phyloP scores from a whole-genome alignment of 768 basidiomycete species.

The Suillus paluster region DNA sequence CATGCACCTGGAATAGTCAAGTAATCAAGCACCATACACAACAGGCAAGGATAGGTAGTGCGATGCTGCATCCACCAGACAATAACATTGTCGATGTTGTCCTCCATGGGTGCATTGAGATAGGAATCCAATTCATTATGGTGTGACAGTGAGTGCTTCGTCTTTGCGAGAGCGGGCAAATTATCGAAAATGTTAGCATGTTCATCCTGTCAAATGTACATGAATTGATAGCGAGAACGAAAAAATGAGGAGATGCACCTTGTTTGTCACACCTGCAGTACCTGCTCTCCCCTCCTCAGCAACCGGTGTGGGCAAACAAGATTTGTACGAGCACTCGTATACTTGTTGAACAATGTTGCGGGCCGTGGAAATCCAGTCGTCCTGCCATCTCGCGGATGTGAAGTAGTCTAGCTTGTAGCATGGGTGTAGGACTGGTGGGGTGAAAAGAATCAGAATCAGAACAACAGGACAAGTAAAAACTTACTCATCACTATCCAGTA shows the following conservation, averaged over 20 bases:
- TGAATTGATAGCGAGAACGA: too few species aligned
- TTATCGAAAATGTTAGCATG: constrained; percentile 8
- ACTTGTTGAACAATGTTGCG: constrained; percentile 19
- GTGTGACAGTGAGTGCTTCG: neutral
- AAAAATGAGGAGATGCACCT: too few species aligned
- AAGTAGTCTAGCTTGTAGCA: constrained; percentile 35
- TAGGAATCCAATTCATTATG: constrained; percentile 31
- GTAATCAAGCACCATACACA: constrained; percentile 6
- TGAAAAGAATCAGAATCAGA: neutral
- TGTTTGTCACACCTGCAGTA: too few species aligned
- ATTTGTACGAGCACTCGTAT: constrained; percentile 19
- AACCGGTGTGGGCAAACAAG: neutral
- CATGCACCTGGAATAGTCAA: constrained; percentile 4
- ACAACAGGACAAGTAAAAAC: neutral
- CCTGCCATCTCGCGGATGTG: constrained; percentile 26
- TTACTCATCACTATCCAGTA: constrained; percentile 1
- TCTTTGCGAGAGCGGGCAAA: neutral
- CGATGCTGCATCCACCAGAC: constrained; percentile 28
- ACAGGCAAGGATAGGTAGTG: constrained; percentile 32
- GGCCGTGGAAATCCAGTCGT: constrained; percentile 30
- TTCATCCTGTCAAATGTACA: neutral
- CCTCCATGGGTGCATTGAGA: constrained; percentile 26
- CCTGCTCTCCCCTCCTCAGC: too few species aligned
- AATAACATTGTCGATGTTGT: constrained; percentile 24
- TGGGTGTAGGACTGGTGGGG: constrained; percentile 40